Evolutionary conservation across 139 green algal species (phyloP).

Genomic region (Ettlia oleoabundans): DNA sequence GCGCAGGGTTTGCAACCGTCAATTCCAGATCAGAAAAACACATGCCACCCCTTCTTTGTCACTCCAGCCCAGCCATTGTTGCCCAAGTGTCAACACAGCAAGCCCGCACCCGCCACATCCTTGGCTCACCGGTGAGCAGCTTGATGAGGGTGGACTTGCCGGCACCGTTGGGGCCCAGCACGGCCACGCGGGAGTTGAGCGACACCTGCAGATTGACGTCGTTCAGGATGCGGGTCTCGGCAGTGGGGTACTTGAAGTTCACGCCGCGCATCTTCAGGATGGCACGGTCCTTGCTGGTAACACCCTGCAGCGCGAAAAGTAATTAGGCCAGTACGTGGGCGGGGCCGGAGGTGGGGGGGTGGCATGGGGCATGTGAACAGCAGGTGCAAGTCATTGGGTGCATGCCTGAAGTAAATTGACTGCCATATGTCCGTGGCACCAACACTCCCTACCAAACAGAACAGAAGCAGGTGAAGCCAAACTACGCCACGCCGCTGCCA

Average conservation of each 20-base stretch:
- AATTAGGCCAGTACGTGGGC: background rate
- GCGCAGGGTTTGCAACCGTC: constrained; percentile 31
- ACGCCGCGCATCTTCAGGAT: constrained; percentile 92
- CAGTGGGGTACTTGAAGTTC: constrained; percentile 85
- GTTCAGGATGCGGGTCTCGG: constrained; percentile 64
- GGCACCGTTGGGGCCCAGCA: constrained; percentile 71
- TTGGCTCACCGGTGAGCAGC: constrained; percentile 53
- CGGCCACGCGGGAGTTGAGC: constrained; percentile 61
- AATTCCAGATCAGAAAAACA: too few relatives aligned
- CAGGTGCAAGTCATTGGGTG: too few relatives aligned
- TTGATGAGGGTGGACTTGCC: constrained; percentile 80
- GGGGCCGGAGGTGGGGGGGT: too few relatives aligned
- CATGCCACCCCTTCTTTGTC: too few relatives aligned
- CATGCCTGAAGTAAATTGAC: too few relatives aligned
- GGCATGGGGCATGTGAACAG: background rate
- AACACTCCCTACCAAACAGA: too few relatives aligned
- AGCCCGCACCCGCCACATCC: too few relatives aligned
- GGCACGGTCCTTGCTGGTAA: constrained; percentile 95
- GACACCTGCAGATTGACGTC: constrained; percentile 65
- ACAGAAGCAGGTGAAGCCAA: too few relatives aligned
- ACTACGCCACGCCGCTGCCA: background rate
- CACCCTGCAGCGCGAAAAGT: constrained; percentile 49
- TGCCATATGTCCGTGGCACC: too few relatives aligned
- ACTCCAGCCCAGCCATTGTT: too few relatives aligned
- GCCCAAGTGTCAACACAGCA: constrained; percentile 11